Percentiles rank a stretch among this genome's conserved stretches.
Evolutionary conservation across 169 alveolate genomes (phyloP).

Genomic region (Cryptosporidium sp.): DNA sequence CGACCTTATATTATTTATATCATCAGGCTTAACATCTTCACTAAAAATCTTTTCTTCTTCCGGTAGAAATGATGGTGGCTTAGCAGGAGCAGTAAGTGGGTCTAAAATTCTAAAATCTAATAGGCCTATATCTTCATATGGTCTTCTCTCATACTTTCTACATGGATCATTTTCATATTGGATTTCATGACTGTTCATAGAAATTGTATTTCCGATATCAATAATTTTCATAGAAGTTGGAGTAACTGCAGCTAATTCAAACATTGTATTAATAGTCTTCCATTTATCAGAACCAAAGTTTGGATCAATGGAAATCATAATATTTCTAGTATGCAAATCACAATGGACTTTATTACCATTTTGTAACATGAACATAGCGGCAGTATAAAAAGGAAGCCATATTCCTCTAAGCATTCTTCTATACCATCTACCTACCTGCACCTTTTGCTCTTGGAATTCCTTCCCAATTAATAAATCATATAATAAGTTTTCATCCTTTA

Average conservation of each 20-base stretch:
- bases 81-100: slow-evolving; percentile 64
- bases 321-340: slow-evolving; percentile 68
- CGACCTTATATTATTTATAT: slow-evolving; percentile 33
- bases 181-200: slow-evolving; percentile 44
- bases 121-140: slow-evolving; percentile 66
- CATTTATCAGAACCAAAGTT: slow-evolving; percentile 53
- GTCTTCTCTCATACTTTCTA: slow-evolving; percentile 61
- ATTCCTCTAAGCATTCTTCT: slow-evolving; percentile 60
- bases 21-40: slow-evolving; percentile 37
- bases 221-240: slow-evolving; percentile 58
- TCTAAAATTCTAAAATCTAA: slow-evolving; percentile 58
- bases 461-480: slow-evolving; percentile 43
- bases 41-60: slow-evolving; percentile 16
- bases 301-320: slow-evolving; percentile 54
- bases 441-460: slow-evolving; percentile 56
- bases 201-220: slow-evolving; percentile 67
- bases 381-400: slow-evolving; percentile 72
- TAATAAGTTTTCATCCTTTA: slow-evolving; percentile 25
- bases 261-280: slow-evolving; percentile 36
- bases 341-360: slow-evolving; percentile 67
- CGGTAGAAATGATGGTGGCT: slow-evolving; percentile 55
- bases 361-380: slow-evolving; percentile 62
- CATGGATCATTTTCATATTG: slow-evolving; percentile 66
- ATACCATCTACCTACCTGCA: slow-evolving; percentile 54
- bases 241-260: slow-evolving; percentile 51